Percentiles rank a stretch among this genome's conserved stretches.
Conservation (phyloP, 768 basidiomycete genomes). For the Mycena polygramma region DNA sequence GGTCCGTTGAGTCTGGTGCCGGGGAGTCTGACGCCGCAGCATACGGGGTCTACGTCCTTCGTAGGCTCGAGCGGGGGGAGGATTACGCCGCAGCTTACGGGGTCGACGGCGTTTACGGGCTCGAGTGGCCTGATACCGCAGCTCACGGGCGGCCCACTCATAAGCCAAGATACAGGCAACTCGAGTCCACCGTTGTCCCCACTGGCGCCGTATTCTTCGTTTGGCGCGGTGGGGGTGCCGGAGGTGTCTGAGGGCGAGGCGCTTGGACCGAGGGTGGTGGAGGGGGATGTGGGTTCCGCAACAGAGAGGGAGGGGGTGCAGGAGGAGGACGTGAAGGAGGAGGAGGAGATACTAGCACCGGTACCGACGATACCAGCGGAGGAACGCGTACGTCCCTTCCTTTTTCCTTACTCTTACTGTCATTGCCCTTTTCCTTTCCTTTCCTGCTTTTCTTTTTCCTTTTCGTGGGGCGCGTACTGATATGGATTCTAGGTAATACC, state of each 20-base stretch:
- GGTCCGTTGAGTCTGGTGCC: not conserved
- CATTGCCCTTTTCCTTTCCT: not conserved
- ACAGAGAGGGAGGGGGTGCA: not conserved
- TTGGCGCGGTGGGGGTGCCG: too few species aligned
- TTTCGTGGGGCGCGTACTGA: too few species aligned
- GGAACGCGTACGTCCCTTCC: not conserved
- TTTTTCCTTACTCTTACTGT: not conserved
- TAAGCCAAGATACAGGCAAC: constrained; percentile 5
- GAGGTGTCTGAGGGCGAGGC: too few species aligned
- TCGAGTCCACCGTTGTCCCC: not conserved
- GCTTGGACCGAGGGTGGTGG: too few species aligned
- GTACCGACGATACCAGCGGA: not conserved
- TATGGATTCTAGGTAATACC: too few species aligned
- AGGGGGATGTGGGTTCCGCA: too few species aligned
- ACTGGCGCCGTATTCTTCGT: too few species aligned
- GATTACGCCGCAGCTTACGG: constrained; percentile 7
- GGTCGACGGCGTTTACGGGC: not conserved
- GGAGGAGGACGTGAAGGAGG: too few species aligned
- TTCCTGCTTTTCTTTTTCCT: not conserved
- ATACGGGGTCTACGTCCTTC: constrained; percentile 7
- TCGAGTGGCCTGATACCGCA: constrained; percentile 1
- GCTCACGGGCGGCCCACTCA: constrained; percentile 1
- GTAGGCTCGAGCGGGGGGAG: not conserved
- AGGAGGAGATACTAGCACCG: too few species aligned
- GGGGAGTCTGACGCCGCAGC: constrained; percentile 18